phyloP scores from a whole-genome alignment of 352 stramenopile species.

The Globisporangium yorkense region DNA sequence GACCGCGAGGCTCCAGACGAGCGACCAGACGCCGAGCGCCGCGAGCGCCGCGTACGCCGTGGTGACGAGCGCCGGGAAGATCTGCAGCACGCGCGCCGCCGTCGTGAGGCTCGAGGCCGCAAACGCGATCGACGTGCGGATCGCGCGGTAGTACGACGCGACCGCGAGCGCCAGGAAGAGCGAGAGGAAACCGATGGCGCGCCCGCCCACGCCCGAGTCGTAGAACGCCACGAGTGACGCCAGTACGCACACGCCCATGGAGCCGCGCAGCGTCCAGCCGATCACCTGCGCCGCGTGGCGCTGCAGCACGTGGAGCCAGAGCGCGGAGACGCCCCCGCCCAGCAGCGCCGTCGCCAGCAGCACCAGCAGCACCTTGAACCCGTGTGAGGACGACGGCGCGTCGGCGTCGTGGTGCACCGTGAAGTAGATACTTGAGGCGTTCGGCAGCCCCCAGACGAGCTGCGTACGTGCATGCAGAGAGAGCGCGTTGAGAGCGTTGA shows the following conservation, averaged over 20 bases:
- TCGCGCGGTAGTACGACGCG: constrained; percentile 55
- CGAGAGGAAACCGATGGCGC: constrained; percentile 78
- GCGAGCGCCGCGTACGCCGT: constrained; percentile 60
- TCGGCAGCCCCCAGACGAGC: constrained; percentile 69
- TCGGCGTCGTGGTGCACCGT: constrained; percentile 54
- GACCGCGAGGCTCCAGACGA: constrained; percentile 73
- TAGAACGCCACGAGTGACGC: constrained; percentile 52
- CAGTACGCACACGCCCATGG: constrained; percentile 48
- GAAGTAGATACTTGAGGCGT: constrained; percentile 73
- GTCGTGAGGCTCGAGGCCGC: constrained; percentile 71
- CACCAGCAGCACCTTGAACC: constrained; percentile 65
- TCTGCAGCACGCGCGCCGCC: constrained; percentile 59
- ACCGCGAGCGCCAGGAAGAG: constrained; percentile 67
- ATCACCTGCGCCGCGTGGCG: constrained; percentile 67
- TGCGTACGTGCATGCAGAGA: constrained; percentile 17
- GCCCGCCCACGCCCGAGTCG: constrained; percentile 66
- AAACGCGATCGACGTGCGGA: constrained; percentile 70
- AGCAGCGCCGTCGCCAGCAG: constrained; percentile 63
- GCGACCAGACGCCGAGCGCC: constrained; percentile 59
- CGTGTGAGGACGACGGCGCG: constrained; percentile 45
- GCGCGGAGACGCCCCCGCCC: constrained; percentile 52
- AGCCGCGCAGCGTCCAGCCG: constrained; percentile 56
- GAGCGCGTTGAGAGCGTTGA: neutral
- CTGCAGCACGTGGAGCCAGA: constrained; percentile 78
- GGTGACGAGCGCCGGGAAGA: constrained; percentile 69